Conservation (phyloP, 1,139 yeast species). For the Yamadazyma dushanensis region DNA sequence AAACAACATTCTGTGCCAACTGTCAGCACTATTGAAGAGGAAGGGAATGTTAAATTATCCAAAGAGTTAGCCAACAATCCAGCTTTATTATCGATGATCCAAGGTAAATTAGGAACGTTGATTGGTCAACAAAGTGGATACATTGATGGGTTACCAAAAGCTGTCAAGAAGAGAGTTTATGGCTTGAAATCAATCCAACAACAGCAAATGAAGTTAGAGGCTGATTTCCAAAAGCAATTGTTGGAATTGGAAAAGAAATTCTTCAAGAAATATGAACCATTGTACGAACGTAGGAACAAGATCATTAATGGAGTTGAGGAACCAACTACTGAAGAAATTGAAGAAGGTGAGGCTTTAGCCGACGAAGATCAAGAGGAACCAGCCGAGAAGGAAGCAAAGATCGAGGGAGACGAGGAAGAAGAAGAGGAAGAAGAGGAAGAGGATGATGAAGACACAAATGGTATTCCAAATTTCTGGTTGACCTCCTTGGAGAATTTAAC, state of each 20-base stretch:
- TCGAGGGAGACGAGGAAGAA: conserved; percentile 43
- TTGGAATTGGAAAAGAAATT: conserved; percentile 83
- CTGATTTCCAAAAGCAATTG: conserved; percentile 87
- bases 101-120: conserved; percentile 81
- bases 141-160: conserved; percentile 72
- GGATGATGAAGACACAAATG: conserved; percentile 50
- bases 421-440: conserved; percentile 45
- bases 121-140: conserved; percentile 90
- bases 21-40: conserved; percentile 75
- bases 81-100: conserved; percentile 78
- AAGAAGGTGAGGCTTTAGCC: conserved; percentile 68
- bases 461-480: conserved; percentile 95
- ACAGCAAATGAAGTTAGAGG: conserved; percentile 79
- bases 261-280: conserved; percentile 71
- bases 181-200: conserved; percentile 87
- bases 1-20: conserved; percentile 64
- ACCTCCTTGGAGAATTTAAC: conserved; percentile 89
- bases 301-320: conserved; percentile 72
- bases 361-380: conserved; percentile 48
- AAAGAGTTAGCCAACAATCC: conserved; percentile 71
- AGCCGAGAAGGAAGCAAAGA: conserved; percentile 31
- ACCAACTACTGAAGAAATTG: conserved; percentile 78
- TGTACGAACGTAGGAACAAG: conserved; percentile 71
- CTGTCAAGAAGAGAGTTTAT: conserved; percentile 72
- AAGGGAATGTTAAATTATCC: conserved; percentile 29